A percentile compares a stretch with the other conserved stretches of the same genome.
Conservation (phyloP, 78 protist genomes). For the Dictyostelium firmibasis region DNA sequence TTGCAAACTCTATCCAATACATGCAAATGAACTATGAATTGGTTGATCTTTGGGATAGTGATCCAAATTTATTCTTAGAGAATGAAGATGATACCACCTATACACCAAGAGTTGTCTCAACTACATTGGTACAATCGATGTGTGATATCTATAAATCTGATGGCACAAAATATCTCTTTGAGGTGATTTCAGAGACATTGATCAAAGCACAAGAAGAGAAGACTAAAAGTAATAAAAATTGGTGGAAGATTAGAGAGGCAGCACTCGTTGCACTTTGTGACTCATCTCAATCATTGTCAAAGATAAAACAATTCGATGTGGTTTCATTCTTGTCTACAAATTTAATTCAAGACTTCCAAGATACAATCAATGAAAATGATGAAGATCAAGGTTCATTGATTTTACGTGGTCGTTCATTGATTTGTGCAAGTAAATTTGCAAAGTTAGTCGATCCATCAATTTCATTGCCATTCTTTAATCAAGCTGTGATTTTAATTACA, state of each 20-base stretch:
- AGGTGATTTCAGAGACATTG: neutral
- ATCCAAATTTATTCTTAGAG: slow-evolving; percentile 27
- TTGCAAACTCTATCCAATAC: neutral
- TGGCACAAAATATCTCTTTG: neutral
- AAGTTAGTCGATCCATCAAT: neutral
- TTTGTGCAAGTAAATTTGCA: slow-evolving; percentile 9
- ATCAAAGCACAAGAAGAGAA: neutral
- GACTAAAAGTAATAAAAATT: neutral
- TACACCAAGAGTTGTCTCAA: slow-evolving; percentile 4
- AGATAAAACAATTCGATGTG: slow-evolving; percentile 5
- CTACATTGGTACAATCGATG: neutral
- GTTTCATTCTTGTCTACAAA: neutral
- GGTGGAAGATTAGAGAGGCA: slow-evolving; percentile 45
- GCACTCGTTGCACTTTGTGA: neutral
- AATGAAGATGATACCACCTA: slow-evolving; percentile 23
- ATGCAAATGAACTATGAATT: slow-evolving; percentile 6
- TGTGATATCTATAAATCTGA: neutral
- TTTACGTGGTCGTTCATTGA: slow-evolving; percentile 19
- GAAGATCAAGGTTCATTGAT: neutral
- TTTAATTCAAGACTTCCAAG: neutral
- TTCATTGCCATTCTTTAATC: slow-evolving; percentile 25
- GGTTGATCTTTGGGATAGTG: slow-evolving; percentile 8
- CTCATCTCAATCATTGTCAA: neutral
- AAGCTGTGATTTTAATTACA: neutral
- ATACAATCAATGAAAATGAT: neutral